Conservation (phyloP, 140 eudicot genomes). For the Ambrosia hybrid region DNA sequence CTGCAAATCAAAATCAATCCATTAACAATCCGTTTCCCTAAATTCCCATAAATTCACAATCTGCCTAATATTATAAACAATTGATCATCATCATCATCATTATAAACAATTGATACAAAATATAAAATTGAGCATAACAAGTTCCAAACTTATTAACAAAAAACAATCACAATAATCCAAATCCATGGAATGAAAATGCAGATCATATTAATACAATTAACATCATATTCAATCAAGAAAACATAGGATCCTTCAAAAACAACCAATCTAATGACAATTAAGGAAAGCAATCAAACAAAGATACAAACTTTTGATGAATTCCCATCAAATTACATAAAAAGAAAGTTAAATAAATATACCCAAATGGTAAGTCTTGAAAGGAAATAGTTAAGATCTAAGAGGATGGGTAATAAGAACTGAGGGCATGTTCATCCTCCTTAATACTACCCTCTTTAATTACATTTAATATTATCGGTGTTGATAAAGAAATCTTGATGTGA, state of each 20-base stretch:
- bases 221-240: no score
- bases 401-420: conserved; percentile 50
- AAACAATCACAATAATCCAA: conserved; percentile 13
- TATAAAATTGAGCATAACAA: not conserved
- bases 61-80: no score
- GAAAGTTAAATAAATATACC: conserved; percentile 26
- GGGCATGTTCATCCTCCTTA: conserved; percentile 62
- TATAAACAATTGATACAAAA: no score
- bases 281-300: conserved; percentile 23
- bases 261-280: conserved; percentile 34
- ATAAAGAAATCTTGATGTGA: conserved; percentile 30
- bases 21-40: not conserved
- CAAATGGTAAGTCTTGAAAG: conserved; percentile 38
- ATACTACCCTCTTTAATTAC: conserved; percentile 28
- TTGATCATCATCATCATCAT: no score
- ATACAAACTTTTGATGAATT: conserved; percentile 7
- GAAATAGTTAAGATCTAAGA: conserved; percentile 50
- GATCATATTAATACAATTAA: conserved; percentile 22
- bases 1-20: conserved; percentile 24
- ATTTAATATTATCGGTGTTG: not conserved
- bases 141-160: not conserved
- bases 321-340: conserved; percentile 13
- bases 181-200: conserved; percentile 31
- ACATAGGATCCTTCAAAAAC: conserved; percentile 40
- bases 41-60: not conserved